Percentiles rank a stretch among this genome's conserved stretches.
These are phyloP conservation scores for Xylaria venustula DNA, from an alignment of 495 filamentous ascomycete species.

Conservation along the genomic window DNA sequence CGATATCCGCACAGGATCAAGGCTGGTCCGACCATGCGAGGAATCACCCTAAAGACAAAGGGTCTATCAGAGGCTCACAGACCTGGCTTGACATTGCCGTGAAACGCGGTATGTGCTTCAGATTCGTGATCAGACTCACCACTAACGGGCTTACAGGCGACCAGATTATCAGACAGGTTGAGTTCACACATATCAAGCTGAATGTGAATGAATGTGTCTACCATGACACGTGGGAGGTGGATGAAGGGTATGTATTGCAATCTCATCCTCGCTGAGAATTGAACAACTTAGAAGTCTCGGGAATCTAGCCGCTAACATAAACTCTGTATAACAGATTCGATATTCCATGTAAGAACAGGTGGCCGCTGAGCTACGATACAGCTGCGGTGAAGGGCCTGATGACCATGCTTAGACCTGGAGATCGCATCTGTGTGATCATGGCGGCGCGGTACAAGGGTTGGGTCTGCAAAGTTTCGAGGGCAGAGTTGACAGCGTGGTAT, in stretches of 20 bases:
- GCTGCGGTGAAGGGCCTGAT: background rate
- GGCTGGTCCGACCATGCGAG: background rate
- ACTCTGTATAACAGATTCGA: background rate
- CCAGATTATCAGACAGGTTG: background rate
- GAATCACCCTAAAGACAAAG: background rate
- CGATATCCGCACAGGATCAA: background rate
- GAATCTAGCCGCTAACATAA: background rate
- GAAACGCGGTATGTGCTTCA: background rate
- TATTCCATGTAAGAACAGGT: background rate
- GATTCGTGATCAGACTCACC: background rate
- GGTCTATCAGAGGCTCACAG: background rate
- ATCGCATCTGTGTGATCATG: background rate
- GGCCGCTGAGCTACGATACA: background rate
- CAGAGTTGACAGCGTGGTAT: too few relatives aligned
- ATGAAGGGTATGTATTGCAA: background rate
- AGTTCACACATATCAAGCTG: background rate
- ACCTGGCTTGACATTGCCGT: background rate
- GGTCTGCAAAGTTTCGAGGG: background rate
- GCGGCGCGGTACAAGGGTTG: background rate
- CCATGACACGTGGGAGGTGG: too few relatives aligned
- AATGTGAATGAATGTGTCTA: background rate
- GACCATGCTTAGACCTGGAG: background rate
- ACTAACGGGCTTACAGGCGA: background rate
- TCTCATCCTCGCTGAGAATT: background rate
- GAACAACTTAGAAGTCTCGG: too few relatives aligned